These are phyloP conservation scores for Tuber melanosporum DNA, from an alignment of 495 filamentous ascomycete species.

Conservation along the genomic window DNA sequence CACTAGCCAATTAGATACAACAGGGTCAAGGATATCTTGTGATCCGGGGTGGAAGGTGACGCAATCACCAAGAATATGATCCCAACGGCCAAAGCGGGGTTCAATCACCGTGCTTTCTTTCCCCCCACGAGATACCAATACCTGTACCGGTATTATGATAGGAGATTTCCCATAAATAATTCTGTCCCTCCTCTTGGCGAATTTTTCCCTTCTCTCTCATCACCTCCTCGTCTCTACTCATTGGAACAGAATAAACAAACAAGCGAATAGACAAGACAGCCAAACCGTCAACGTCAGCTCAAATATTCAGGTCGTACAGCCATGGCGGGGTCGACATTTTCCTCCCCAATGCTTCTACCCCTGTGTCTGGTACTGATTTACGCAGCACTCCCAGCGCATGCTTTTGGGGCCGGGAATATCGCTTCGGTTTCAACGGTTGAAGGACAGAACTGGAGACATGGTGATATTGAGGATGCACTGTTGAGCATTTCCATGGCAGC, in stretches of 20 bases:
- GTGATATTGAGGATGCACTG: constrained; percentile 88
- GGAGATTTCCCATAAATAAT: neutral
- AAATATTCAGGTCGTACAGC: neutral
- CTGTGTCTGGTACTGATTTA: constrained; percentile 55
- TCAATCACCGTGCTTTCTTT: neutral
- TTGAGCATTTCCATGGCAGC: constrained; percentile 68
- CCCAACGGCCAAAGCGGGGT: neutral
- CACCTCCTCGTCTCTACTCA: constrained; percentile 4
- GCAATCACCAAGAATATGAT: neutral
- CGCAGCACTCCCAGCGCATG: constrained; percentile 58
- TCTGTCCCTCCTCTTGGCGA: constrained; percentile 9
- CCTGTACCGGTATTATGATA: neutral
- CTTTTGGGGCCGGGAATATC: constrained; percentile 87
- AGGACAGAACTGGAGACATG: constrained; percentile 88
- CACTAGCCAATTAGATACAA: neutral
- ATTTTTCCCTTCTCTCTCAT: constrained; percentile 3
- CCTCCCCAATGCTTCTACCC: constrained; percentile 43
- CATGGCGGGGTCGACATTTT: constrained; percentile 26
- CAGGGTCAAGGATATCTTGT: neutral
- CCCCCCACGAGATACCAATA: neutral
- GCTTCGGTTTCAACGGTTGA: constrained; percentile 56
- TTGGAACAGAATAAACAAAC: neutral
- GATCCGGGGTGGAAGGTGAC: neutral
- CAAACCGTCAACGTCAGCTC: neutral
- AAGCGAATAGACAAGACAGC: neutral